Conservation (phyloP, 768 basidiomycete species). For the Phanerodontia chrysosporium region DNA sequence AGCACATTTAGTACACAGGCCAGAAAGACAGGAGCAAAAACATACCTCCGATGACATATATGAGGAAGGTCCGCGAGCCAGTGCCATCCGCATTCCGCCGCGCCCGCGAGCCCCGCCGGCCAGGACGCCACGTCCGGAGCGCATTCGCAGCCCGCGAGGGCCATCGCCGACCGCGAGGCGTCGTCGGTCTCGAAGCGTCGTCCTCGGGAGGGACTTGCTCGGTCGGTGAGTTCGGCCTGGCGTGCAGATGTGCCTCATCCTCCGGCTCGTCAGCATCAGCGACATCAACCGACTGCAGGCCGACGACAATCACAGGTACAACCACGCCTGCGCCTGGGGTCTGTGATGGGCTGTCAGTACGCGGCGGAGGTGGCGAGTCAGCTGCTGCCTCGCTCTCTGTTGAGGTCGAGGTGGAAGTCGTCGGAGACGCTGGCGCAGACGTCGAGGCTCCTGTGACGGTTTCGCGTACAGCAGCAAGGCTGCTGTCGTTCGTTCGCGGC, state of each 20-base stretch:
- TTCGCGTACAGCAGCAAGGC: background rate
- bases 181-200: background rate
- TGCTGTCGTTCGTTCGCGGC: conserved; percentile 8
- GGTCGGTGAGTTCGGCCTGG: conserved; percentile 14
- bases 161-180: conserved; percentile 37
- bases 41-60: conserved; percentile 84
- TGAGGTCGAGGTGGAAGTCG: background rate
- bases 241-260: conserved; percentile 11
- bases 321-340: conserved; percentile 32
- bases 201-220: background rate
- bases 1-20: conserved; percentile 6
- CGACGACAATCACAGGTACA: conserved; percentile 81
- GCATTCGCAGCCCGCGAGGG: conserved; percentile 61
- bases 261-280: conserved; percentile 18
- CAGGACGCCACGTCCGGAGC: conserved; percentile 43
- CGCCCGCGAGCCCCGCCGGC: conserved; percentile 16
- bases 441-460: background rate
- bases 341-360: background rate
- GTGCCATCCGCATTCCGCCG: conserved; percentile 19
- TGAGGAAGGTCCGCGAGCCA: conserved; percentile 73
- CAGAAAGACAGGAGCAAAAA: background rate
- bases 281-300: conserved; percentile 68
- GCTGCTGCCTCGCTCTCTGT: background rate
- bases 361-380: background rate
- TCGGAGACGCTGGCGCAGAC: background rate